A percentile compares a stretch with the other conserved stretches of the same genome.
phyloP scores from a whole-genome alignment of 352 stramenopile species.

The Phytopythium aichiense region DNA sequence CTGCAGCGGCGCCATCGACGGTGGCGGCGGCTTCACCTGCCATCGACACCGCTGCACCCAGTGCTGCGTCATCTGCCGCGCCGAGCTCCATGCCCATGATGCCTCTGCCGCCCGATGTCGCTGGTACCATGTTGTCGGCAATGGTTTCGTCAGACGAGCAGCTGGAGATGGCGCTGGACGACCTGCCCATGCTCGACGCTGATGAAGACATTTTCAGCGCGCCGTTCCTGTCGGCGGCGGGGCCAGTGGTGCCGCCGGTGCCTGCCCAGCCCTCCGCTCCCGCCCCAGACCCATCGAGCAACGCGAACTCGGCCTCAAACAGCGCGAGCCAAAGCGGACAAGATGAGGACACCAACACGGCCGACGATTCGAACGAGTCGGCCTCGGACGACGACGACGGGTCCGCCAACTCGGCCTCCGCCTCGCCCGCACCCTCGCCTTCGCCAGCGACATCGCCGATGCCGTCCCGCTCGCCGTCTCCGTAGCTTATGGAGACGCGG shows the following conservation, averaged over 20 bases:
- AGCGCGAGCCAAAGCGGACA: conserved; percentile 17
- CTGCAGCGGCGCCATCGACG: conserved; percentile 1
- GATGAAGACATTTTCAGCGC: conserved; percentile 59
- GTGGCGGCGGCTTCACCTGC: background rate
- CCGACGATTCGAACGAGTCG: conserved; percentile 35
- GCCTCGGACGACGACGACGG: conserved; percentile 41
- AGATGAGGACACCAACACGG: conserved; percentile 39
- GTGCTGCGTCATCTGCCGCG: conserved; percentile 8
- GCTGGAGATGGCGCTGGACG: conserved; percentile 63
- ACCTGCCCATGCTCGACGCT: conserved; percentile 68
- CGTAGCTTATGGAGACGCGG: conserved; percentile 10
- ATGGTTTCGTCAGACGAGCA: conserved; percentile 68
- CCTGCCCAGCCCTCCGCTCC: background rate
- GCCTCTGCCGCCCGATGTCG: background rate
- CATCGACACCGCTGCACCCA: background rate
- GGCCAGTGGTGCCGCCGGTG: conserved; percentile 3
- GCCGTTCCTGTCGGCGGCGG: conserved; percentile 20
- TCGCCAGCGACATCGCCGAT: conserved; percentile 54
- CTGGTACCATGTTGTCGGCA: conserved; percentile 15
- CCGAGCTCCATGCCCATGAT: conserved; percentile 18
- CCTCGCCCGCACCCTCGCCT: conserved; percentile 41
- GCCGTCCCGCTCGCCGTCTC: conserved; percentile 57
- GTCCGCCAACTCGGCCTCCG: conserved; percentile 59
- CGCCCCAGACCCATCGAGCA: background rate
- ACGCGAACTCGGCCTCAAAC: conserved; percentile 16